Base-by-base conservation (phyloP, 345 rosid species). In the Lagerstroemia speciosa region DNA sequence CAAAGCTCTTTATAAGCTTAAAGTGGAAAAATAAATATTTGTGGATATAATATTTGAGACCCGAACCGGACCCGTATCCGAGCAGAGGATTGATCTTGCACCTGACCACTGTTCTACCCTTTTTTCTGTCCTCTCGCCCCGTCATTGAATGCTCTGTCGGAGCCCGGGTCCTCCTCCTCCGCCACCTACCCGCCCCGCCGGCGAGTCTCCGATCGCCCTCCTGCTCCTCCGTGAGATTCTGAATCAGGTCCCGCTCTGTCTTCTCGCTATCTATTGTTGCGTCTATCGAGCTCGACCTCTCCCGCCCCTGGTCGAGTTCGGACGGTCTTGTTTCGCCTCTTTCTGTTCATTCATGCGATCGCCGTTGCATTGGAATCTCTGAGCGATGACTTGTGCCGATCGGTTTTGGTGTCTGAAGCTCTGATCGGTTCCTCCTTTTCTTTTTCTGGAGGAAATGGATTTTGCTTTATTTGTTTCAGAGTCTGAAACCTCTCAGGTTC, bases 91-190 rank as follows among this genome's bases (percentile, higher is more conserved):
- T 41, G 0, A 41, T 41, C 46, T 41, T 2, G 10, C 14, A n/a
- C 14, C 46, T 41, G 46, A 41, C 46, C 16, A 8, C 16, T 41
- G n/a, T 16, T 8, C 46, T 3, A 0, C 9, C 58, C 58, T 52
- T 4, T 22, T 52, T 7, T 52, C 58, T 52, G 2, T 3, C 40
- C 62, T 46, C 52, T 63, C 66, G 17, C 15, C 43, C 38, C 12
- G 15, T 34, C 41, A 24, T 32, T 67, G 62, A 67, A 67, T 67
- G 64, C 36, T 0, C 43, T 15, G 71, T 68, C 46, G 43, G 36
- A 46, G 16, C 46, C 8, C 63, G 16, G 31, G 14, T 36, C 24
- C 43, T 15, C 45, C 48, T 17, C 45, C 0, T 5, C 50, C 62
- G 3, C 62, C 0, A 27, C 64, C 65, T 2, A 68, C 64, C 34